Base-by-base conservation (phyloP, 1,139 yeast genomes). In the Debaryomyces sp. region DNA sequence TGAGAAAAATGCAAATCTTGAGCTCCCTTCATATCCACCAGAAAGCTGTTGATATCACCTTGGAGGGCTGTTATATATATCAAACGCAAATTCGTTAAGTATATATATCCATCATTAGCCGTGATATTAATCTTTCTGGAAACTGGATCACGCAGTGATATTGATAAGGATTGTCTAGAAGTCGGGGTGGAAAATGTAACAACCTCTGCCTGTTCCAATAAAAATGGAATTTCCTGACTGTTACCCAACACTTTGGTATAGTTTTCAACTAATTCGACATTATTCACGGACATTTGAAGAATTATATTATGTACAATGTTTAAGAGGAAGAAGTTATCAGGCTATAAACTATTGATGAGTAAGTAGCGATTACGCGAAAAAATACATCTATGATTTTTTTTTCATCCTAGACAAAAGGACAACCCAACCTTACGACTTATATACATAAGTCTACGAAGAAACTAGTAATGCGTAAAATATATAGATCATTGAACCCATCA, bases 11-110 rank as follows among this genome's bases (percentile, higher is more conserved):
- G 70, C 18, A 69, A 47, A 10, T 45, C 37, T 0, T 66, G 59
- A 5, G 62, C 55, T 27, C 54, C 45, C 5, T 50, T 51, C 38
- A 75, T 56, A 37, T 68, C 72, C 9, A 75, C 50, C 60, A 61
- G 65, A 54, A 76, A 75, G 2, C 70, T 58, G 9, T 63, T 61
- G 6, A 76, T 59, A 50, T 76, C 80, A 1, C 81, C 81, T 48
- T 68, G 70, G 1, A 68, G 59, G 0, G 61, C 71, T 0, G 79
- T 74, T 5, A 75, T 55, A 52, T 56, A 76, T 2, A 75, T 59
- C 6, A 76, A 50, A 44, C 80, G 53, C 47, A 64, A 66, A 34
- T 64, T 68, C 1, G 80, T 76, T 21, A 75, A 56, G 49, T 66
- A 75, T 13, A 76, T 43, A 43, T 58, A 62, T 1, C 81, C 81